phyloP scores from a whole-genome alignment of 78 protist species.

The Dictyostelium purpureum region DNA sequence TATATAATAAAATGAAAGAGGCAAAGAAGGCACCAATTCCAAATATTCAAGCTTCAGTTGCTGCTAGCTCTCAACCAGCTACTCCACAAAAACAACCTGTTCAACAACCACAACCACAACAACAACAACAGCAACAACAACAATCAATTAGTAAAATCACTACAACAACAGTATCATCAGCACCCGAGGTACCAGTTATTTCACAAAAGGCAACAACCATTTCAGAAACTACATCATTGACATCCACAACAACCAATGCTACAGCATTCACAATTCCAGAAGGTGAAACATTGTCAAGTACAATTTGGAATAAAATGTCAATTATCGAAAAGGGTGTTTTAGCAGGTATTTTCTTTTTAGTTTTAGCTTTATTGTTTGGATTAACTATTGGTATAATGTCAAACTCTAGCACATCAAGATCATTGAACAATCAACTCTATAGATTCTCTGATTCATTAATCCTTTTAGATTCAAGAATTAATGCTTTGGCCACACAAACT shows the following conservation, averaged over 20 bases:
- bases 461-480: constrained; percentile 34
- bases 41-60: neutral
- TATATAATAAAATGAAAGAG: constrained; percentile 31
- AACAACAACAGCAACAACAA: neutral
- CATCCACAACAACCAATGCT: neutral
- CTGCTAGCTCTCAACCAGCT: neutral
- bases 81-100: neutral
- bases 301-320: constrained; percentile 32
- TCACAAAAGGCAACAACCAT: neutral
- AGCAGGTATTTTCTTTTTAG: neutral
- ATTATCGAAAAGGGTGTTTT: neutral
- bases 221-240: neutral
- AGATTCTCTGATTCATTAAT: constrained; percentile 60
- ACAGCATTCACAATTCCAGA: neutral
- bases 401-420: constrained; percentile 1
- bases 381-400: neutral
- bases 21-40: constrained; percentile 1
- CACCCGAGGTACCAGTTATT: neutral
- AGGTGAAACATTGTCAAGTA: neutral
- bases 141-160: neutral
- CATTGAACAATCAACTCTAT: constrained; percentile 18
- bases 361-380: constrained; percentile 15
- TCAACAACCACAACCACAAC: neutral
- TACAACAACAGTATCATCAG: neutral
- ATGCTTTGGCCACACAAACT: neutral